Percentiles rank a stretch among this genome's conserved stretches.
phyloP scores from a whole-genome alignment of 1,284 basidiomycete species.

The Boletus semigastroideus region DNA sequence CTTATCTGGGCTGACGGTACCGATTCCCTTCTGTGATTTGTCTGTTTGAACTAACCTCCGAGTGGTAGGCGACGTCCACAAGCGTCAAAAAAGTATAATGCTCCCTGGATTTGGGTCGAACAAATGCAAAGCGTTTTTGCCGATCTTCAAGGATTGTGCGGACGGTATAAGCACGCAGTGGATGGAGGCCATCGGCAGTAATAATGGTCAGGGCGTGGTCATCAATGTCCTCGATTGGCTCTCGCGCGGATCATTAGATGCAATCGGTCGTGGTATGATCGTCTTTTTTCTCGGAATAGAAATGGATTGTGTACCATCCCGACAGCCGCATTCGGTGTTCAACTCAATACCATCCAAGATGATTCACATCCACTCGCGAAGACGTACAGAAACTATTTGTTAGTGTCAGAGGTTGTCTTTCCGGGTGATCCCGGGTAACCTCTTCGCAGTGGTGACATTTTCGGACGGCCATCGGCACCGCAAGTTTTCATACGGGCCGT shows the following conservation, averaged over 20 bases:
- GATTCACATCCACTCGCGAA: conserved; percentile 39
- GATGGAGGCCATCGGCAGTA: no score
- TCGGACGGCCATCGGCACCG: conserved; percentile 14
- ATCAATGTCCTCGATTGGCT: no score
- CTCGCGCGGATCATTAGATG: background rate
- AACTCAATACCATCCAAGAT: conserved; percentile 36
- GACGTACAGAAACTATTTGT: conserved; percentile 38
- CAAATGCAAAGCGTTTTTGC: conserved; percentile 35
- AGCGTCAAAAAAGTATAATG: conserved; percentile 44
- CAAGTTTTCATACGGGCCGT: conserved; percentile 19
- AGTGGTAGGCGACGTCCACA: conserved; percentile 40
- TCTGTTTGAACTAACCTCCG: background rate
- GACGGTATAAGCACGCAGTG: conserved; percentile 15
- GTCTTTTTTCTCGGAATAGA: background rate
- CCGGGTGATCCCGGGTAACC: background rate
- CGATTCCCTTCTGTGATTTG: background rate
- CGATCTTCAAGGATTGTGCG: conserved; percentile 34
- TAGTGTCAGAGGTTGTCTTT: conserved; percentile 4
- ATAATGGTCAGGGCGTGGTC: no score
- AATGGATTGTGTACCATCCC: background rate
- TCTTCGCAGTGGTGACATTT: conserved; percentile 17
- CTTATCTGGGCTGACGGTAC: conserved; percentile 43
- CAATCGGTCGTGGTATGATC: conserved; percentile 43
- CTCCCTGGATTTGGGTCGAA: conserved; percentile 43
- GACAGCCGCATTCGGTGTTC: conserved; percentile 43